Conservation (phyloP, 345 rosid genomes). For the Microcos paniculata region DNA sequence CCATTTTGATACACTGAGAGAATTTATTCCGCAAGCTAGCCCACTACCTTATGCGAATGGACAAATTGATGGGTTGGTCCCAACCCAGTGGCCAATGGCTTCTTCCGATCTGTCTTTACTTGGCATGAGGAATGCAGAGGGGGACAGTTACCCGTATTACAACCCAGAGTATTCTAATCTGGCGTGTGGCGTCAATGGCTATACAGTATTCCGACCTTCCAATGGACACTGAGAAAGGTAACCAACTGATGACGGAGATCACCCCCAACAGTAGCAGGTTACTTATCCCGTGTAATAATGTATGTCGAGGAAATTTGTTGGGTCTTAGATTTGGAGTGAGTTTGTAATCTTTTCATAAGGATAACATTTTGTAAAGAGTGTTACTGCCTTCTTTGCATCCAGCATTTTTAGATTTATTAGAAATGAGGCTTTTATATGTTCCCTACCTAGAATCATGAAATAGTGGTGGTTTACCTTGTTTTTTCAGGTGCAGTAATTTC, state of each 20-base stretch:
- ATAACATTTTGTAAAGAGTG: conserved; percentile 55
- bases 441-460: not conserved
- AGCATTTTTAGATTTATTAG: conserved; percentile 22
- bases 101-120: conserved; percentile 56
- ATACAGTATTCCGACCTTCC: conserved; percentile 68
- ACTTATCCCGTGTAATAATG: conserved; percentile 34
- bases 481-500: no score
- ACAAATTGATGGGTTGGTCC: conserved; percentile 56
- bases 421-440: not conserved
- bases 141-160: conserved; percentile 48
- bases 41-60: conserved; percentile 45
- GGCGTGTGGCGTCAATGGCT: conserved; percentile 61
- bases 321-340: conserved; percentile 50
- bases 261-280: conserved; percentile 16
- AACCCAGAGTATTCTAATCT: conserved; percentile 49
- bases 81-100: conserved; percentile 60
- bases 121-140: conserved; percentile 52
- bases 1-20: conserved; percentile 42
- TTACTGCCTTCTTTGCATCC: conserved; percentile 30
- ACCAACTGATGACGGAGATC: not conserved
- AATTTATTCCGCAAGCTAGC: conserved; percentile 52
- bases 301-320: conserved; percentile 30
- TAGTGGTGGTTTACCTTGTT: no score
- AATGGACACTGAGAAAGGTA: conserved; percentile 55
- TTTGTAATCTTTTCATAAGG: conserved; percentile 49